Evolutionary conservation across 1,284 basidiomycete genomes (phyloP).

Genomic region (Pseudozyma tsukubaensis): DNA sequence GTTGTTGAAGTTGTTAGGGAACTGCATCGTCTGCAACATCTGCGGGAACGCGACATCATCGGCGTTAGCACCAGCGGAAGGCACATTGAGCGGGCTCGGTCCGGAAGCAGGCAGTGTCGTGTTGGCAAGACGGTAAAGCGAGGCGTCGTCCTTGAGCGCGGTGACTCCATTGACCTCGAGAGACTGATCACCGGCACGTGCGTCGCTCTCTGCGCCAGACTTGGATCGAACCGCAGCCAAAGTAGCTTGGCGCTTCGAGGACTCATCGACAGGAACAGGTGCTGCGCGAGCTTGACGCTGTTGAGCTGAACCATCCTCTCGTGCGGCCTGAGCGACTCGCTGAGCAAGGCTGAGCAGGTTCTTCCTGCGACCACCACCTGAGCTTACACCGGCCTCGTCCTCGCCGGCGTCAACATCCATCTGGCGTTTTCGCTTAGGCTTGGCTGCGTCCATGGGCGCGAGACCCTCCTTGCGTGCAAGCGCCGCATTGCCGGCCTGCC

Average conservation of each 20-base stretch:
- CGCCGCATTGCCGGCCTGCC: conserved; percentile 50
- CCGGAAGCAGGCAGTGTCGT: conserved; percentile 33
- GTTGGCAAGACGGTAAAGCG: conserved; percentile 32
- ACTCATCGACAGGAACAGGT: conserved; percentile 13
- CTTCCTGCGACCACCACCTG: conserved; percentile 39
- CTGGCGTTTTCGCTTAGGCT: conserved; percentile 49
- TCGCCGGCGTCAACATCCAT: conserved; percentile 34
- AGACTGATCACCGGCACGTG: neutral
- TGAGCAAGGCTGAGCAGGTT: conserved; percentile 58
- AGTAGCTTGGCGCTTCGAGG: conserved; percentile 42
- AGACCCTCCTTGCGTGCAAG: conserved; percentile 27
- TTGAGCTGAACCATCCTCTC: conserved; percentile 22
- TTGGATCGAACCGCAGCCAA: conserved; percentile 30
- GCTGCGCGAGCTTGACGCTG: conserved; percentile 15
- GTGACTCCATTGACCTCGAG: conserved; percentile 43
- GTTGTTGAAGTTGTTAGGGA: conserved; percentile 35
- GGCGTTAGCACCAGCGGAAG: conserved; percentile 2
- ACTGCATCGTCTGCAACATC: conserved; percentile 29
- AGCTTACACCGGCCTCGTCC: conserved; percentile 14
- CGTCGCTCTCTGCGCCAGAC: conserved; percentile 12
- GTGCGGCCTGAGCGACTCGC: conserved; percentile 55
- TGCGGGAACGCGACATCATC: conserved; percentile 44
- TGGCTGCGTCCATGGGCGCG: conserved; percentile 19
- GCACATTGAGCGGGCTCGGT: conserved; percentile 15
- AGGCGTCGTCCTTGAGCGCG: conserved; percentile 43